A percentile compares a stretch with the other conserved stretches of the same genome.
Evolutionary conservation across 208 protist genomes (phyloP).

Genomic region (Angomonas deanei): DNA sequence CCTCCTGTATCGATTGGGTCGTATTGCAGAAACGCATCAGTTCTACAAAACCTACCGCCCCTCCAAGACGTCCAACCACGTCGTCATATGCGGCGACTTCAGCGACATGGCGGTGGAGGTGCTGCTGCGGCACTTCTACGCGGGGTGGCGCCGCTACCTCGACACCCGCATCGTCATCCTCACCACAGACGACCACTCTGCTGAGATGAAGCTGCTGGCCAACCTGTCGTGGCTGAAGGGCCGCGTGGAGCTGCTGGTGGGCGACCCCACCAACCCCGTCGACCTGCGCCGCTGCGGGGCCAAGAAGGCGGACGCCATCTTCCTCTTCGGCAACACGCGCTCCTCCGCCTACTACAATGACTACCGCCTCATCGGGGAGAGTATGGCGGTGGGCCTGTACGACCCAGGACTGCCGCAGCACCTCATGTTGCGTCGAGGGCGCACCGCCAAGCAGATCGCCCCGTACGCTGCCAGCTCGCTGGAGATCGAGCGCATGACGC

Average conservation of each 20-base stretch:
- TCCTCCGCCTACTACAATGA: conserved; percentile 75
- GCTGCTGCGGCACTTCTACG: conserved; percentile 69
- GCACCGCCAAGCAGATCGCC: conserved; percentile 49
- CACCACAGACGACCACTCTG: conserved; percentile 45
- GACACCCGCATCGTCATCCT: conserved; percentile 64
- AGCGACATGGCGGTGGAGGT: conserved; percentile 59
- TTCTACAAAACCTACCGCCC: conserved; percentile 52
- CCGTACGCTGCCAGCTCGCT: conserved; percentile 60
- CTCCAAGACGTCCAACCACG: conserved; percentile 31
- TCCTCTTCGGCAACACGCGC: conserved; percentile 68
- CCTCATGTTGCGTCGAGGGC: conserved; percentile 58
- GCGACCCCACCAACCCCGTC: conserved; percentile 36
- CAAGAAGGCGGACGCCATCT: conserved; percentile 66
- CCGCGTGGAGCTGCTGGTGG: conserved; percentile 65
- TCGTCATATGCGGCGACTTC: conserved; percentile 73
- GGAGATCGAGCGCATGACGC: conserved; percentile 63
- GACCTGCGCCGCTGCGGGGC: conserved; percentile 62
- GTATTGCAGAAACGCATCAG: conserved; percentile 27
- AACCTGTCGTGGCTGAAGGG: conserved; percentile 73
- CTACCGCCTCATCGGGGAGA: conserved; percentile 64
- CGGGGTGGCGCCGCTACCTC: conserved; percentile 75
- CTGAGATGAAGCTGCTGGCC: conserved; percentile 45
- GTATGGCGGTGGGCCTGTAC: conserved; percentile 51
- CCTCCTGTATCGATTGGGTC: conserved; percentile 45
- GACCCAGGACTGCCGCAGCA: conserved; percentile 71